Evolutionary conservation across 2,329 filamentous ascomycete genomes (phyloP).

Genomic region (Curvularia verruculosa): DNA sequence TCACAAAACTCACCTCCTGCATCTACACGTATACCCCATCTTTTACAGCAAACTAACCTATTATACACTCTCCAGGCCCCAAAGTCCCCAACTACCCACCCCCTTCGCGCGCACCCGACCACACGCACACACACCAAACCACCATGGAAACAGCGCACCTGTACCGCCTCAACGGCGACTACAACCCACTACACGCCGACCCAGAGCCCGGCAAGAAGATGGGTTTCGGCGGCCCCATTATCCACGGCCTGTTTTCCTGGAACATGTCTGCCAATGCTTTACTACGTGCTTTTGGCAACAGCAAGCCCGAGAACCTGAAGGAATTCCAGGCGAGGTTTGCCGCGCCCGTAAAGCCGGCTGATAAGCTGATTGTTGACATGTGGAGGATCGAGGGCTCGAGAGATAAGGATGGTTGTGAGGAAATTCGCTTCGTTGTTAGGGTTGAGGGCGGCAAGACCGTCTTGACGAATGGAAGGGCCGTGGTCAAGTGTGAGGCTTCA

Average conservation of each 20-base stretch:
- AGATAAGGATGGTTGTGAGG: slow-evolving; percentile 72
- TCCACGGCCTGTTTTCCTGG: slow-evolving; percentile 89
- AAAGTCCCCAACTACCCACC: slow-evolving; percentile 79
- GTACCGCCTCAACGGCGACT: slow-evolving; percentile 82
- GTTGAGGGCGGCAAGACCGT: slow-evolving; percentile 83
- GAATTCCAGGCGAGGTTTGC: slow-evolving; percentile 91
- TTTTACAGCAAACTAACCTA: too few species aligned
- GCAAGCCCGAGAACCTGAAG: slow-evolving; percentile 79
- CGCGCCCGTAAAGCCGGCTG: slow-evolving; percentile 80
- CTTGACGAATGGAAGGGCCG: slow-evolving; percentile 82
- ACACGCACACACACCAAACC: slow-evolving; percentile 72
- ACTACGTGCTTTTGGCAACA: slow-evolving; percentile 73
- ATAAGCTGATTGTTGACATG: slow-evolving; percentile 79
- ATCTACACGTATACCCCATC: too few species aligned
- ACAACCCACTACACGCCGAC: slow-evolving; percentile 89
- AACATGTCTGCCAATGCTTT: slow-evolving; percentile 78
- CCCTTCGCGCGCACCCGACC: slow-evolving; percentile 74
- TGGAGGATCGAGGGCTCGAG: slow-evolving; percentile 78
- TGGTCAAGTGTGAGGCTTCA: slow-evolving; percentile 68
- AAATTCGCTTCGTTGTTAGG: slow-evolving; percentile 78
- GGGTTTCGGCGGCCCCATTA: slow-evolving; percentile 88
- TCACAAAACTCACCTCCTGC: too few species aligned
- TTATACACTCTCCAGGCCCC: slow-evolving; percentile 56
- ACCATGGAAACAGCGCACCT: slow-evolving; percentile 68
- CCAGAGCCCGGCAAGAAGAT: slow-evolving; percentile 85